A percentile compares a stretch with the other conserved stretches of the same genome.
phyloP scores from a whole-genome alignment of 305 asterid species.

The Plantago coronopus region DNA sequence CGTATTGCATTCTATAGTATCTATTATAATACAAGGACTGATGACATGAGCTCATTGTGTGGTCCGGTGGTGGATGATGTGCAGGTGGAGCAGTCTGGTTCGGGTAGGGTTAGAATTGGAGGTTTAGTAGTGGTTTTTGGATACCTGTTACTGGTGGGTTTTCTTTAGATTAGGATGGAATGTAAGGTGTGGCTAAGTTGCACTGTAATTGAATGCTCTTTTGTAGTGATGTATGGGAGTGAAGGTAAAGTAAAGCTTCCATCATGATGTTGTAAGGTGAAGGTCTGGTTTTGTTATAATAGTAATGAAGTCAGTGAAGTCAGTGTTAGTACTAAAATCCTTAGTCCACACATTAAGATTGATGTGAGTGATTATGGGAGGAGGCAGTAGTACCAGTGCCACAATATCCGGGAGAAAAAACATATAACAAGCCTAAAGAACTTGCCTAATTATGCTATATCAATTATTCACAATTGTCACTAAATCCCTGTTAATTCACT shows the following conservation, averaged over 20 bases:
- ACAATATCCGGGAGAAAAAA: too few species aligned
- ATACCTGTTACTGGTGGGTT: slow-evolving; percentile 26
- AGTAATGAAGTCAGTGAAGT: not conserved
- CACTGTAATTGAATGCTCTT: not conserved
- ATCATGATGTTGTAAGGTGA: slow-evolving; percentile 4
- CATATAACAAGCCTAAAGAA: too few species aligned
- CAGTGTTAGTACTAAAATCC: too few species aligned
- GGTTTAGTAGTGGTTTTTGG: slow-evolving; percentile 30
- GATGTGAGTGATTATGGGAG: too few species aligned
- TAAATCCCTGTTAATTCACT: too few species aligned
- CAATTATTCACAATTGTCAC: too few species aligned
- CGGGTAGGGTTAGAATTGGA: slow-evolving; percentile 27
- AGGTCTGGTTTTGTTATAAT: slow-evolving; percentile 1
- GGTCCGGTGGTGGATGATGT: slow-evolving; percentile 97
- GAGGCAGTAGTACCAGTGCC: too few species aligned
- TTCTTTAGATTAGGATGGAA: slow-evolving; percentile 21
- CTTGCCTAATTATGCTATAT: too few species aligned
- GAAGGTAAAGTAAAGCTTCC: slow-evolving; percentile 25
- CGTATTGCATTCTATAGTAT: slow-evolving; percentile 84
- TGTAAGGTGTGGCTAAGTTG: slow-evolving; percentile 10
- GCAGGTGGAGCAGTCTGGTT: slow-evolving; percentile 57
- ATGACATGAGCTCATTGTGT: slow-evolving; percentile 89
- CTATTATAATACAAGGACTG: slow-evolving; percentile 87
- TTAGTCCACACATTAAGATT: too few species aligned
- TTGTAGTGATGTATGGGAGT: slow-evolving; percentile 20